Evolutionary conservation across 345 rosid genomes (phyloP).

Genomic region (Rhizophora apiculata): DNA sequence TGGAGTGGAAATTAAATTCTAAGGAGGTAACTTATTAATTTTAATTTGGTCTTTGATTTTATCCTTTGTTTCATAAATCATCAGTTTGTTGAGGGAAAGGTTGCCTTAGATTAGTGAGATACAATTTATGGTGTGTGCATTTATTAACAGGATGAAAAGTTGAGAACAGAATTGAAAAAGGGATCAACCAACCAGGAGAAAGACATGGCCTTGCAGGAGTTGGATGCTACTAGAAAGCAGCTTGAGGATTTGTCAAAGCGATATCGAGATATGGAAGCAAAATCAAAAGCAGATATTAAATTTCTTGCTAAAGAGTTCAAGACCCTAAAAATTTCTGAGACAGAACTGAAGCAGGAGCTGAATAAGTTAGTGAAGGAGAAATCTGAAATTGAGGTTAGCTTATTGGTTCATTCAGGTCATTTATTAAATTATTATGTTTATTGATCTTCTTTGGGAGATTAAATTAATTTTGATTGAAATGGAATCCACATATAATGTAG

Average conservation of each 20-base stretch:
- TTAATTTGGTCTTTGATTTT: background rate
- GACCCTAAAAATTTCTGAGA: conserved; percentile 69
- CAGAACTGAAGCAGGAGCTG: conserved; percentile 64
- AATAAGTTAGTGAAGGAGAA: conserved; percentile 52
- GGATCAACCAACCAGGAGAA: conserved; percentile 37
- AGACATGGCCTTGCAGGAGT: conserved; percentile 45
- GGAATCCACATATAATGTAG: too few species aligned
- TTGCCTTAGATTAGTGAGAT: background rate
- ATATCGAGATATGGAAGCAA: conserved; percentile 77
- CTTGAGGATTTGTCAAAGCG: conserved; percentile 56
- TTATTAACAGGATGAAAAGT: conserved; percentile 53
- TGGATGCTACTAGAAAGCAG: conserved; percentile 67
- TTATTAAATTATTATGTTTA: background rate
- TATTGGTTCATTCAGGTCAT: conserved; percentile 16
- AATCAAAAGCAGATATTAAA: conserved; percentile 92
- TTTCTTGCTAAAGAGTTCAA: conserved; percentile 95
- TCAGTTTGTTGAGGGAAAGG: background rate
- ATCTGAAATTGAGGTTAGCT: conserved; percentile 66
- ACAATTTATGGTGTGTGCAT: background rate
- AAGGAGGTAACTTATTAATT: conserved; percentile 50
- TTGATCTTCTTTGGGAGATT: too few species aligned
- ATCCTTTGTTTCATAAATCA: background rate
- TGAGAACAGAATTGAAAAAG: conserved; percentile 35
- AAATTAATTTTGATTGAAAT: too few species aligned
- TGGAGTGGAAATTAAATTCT: conserved; percentile 82